These are phyloP conservation scores for Prinsepia uniflora DNA, from an alignment of 306 rosid genomes.

Conservation along the genomic window DNA sequence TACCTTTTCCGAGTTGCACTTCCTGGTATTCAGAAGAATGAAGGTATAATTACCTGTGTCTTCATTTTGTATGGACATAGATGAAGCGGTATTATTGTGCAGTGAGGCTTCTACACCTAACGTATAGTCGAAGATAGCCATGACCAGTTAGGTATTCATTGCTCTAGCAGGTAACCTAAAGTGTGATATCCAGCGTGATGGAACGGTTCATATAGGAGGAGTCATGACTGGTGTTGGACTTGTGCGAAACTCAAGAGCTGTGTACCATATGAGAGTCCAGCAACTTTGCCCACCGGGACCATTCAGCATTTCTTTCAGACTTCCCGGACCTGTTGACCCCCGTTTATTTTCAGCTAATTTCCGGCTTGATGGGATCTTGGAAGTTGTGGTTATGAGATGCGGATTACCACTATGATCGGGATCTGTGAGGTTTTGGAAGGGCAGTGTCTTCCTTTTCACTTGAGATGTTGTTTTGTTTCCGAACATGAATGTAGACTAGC, in stretches of 20 bases:
- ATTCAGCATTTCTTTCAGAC: slow-evolving; percentile 41
- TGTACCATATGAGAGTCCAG: slow-evolving; percentile 44
- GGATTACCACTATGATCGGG: slow-evolving; percentile 16
- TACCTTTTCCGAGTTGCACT: slow-evolving; percentile 52
- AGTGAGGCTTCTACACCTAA: neutral
- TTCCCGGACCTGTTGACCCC: slow-evolving; percentile 59
- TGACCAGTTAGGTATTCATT: slow-evolving; percentile 2
- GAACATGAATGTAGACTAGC: too few relatives aligned
- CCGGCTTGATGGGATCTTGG: slow-evolving; percentile 49
- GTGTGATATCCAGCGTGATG: slow-evolving; percentile 44
- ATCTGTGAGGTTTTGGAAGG: slow-evolving; percentile 19
- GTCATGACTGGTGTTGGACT: slow-evolving; percentile 37
- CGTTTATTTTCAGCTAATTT: slow-evolving; percentile 46
- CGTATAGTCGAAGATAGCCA: neutral
- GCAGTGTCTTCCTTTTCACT: too few relatives aligned
- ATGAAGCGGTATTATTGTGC: neutral
- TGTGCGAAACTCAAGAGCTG: slow-evolving; percentile 28
- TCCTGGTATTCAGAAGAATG: slow-evolving; percentile 47
- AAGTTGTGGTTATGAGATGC: slow-evolving; percentile 41
- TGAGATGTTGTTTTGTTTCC: too few relatives aligned
- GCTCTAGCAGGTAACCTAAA: slow-evolving; percentile 34
- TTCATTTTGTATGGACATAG: neutral
- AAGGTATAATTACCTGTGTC: slow-evolving; percentile 20
- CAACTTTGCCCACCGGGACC: slow-evolving; percentile 50
- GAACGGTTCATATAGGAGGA: slow-evolving; percentile 53